Evolutionary conservation across 1,139 yeast species (phyloP).

Genomic region (Taphrina communis): DNA sequence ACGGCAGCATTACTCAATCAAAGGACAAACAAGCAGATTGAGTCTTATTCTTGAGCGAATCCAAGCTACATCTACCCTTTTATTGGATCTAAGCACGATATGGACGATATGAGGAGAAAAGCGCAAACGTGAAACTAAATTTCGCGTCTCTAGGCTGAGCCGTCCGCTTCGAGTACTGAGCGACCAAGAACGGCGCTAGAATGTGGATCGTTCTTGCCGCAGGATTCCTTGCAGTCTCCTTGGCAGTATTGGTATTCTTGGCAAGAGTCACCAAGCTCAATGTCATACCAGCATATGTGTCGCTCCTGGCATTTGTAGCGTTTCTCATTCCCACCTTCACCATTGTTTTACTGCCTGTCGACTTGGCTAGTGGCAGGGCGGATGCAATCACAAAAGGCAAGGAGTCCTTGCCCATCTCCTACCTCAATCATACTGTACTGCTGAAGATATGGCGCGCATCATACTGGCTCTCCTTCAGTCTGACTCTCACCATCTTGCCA

Average conservation of each 20-base stretch:
- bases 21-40: too few relatives aligned
- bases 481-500: slow-evolving; percentile 78
- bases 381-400: neutral
- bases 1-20: too few relatives aligned
- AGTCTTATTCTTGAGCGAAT: too few relatives aligned
- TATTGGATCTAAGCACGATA: too few relatives aligned
- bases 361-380: slow-evolving; percentile 52
- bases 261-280: slow-evolving; percentile 17
- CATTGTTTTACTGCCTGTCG: slow-evolving; percentile 63
- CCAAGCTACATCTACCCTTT: too few relatives aligned
- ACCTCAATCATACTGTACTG: slow-evolving; percentile 53
- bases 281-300: slow-evolving; percentile 52
- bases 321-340: slow-evolving; percentile 63
- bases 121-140: too few relatives aligned
- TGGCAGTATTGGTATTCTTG: slow-evolving; percentile 21
- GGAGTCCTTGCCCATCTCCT: slow-evolving; percentile 48
- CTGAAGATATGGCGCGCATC: slow-evolving; percentile 70
- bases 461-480: slow-evolving; percentile 77
- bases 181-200: neutral
- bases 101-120: too few relatives aligned
- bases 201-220: slow-evolving; percentile 18
- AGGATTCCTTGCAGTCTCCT: slow-evolving; percentile 13
- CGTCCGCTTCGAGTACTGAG: too few relatives aligned
- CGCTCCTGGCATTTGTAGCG: slow-evolving; percentile 57
- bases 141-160: too few relatives aligned